Conservation (phyloP, 441 rosid genomes). For the Eutrema salsugineum region DNA sequence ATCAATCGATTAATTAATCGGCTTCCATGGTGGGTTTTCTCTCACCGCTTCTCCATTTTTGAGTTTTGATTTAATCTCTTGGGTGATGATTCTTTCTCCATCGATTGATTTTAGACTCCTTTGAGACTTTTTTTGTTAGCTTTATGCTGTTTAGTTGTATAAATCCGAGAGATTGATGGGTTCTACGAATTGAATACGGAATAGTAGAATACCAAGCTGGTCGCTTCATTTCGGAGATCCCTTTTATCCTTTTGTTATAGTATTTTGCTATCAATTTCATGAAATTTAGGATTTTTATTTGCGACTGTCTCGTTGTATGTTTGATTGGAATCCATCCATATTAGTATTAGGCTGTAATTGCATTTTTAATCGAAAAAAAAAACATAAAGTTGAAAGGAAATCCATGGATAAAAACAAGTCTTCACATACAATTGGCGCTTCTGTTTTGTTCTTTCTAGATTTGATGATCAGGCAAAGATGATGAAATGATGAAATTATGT, state of each 20-base stretch:
- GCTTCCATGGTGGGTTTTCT: conserved; percentile 24
- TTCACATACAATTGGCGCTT: background rate
- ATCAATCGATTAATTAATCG: background rate
- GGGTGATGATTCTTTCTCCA: background rate
- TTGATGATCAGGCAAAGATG: background rate
- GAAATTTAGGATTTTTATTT: background rate
- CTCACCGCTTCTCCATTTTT: background rate
- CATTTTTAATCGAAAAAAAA: background rate
- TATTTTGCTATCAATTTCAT: background rate
- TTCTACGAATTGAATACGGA: background rate
- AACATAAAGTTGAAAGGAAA: background rate
- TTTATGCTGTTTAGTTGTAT: background rate
- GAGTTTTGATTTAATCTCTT: background rate
- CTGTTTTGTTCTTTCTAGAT: background rate
- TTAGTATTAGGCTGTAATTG: background rate
- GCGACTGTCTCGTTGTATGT: background rate
- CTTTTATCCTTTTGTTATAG: background rate
- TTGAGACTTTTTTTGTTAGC: background rate
- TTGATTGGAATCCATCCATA: background rate
- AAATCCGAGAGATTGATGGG: background rate
- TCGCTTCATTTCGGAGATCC: background rate
- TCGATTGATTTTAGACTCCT: background rate
- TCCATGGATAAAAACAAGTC: too few species aligned
- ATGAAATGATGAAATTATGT: background rate
- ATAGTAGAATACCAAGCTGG: background rate